These are phyloP conservation scores for Flaveria ramosissima DNA, from an alignment of 129 eudicot species.

Conservation along the genomic window DNA sequence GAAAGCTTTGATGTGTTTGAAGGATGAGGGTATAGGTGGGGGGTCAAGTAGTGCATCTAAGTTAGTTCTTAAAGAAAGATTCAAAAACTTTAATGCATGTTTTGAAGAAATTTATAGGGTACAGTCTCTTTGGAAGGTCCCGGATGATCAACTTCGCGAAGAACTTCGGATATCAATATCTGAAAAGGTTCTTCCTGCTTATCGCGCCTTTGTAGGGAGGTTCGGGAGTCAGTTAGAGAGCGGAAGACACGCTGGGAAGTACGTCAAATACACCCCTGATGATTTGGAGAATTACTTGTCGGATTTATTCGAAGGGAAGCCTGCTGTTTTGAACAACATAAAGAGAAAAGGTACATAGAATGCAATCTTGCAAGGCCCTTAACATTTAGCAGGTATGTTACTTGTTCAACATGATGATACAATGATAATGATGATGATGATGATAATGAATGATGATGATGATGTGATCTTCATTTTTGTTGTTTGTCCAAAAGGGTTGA, in stretches of 20 bases:
- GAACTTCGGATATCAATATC: slow-evolving; percentile 96
- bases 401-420: slow-evolving; percentile 28
- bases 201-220: slow-evolving; percentile 83
- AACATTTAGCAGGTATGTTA: slow-evolving; percentile 42
- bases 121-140: slow-evolving; percentile 89
- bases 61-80: slow-evolving; percentile 79
- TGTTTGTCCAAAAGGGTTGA: slow-evolving; percentile 34
- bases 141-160: slow-evolving; percentile 87
- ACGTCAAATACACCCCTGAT: slow-evolving; percentile 73
- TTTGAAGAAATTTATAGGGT: slow-evolving; percentile 88
- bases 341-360: slow-evolving; percentile 71
- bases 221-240: slow-evolving; percentile 87
- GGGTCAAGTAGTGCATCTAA: slow-evolving; percentile 83
- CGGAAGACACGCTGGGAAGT: slow-evolving; percentile 84
- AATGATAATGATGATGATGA: too few species aligned
- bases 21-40: slow-evolving; percentile 87
- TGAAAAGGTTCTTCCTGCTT: slow-evolving; percentile 95
- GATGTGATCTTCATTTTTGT: slow-evolving; percentile 21
- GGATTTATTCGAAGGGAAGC: slow-evolving; percentile 87
- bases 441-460: slow-evolving; percentile 25
- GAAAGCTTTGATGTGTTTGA: slow-evolving; percentile 73
- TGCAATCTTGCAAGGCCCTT: slow-evolving; percentile 23
- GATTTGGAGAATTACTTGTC: slow-evolving; percentile 78
- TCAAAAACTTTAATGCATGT: slow-evolving; percentile 81
- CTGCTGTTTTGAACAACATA: slow-evolving; percentile 66